Conservation (phyloP, 768 basidiomycete species). For the Dentipellis sp. region DNA sequence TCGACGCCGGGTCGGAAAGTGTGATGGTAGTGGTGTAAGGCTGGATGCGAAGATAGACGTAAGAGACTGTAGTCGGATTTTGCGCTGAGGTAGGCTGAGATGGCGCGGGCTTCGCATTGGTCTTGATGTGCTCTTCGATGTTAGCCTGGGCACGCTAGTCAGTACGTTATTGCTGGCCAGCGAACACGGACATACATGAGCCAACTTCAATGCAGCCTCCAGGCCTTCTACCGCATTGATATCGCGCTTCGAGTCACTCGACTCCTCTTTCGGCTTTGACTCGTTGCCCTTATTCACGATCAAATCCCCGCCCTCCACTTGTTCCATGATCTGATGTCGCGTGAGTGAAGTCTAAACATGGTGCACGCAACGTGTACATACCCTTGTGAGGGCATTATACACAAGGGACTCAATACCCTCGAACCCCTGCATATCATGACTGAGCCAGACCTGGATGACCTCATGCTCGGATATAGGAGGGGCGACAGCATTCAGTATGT, state of each 20-base stretch:
- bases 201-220: slow-evolving; percentile 74
- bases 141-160: slow-evolving; percentile 46
- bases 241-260: slow-evolving; percentile 43
- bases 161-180: not conserved
- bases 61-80: slow-evolving; percentile 74
- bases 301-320: slow-evolving; percentile 88
- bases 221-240: slow-evolving; percentile 80
- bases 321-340: slow-evolving; percentile 68
- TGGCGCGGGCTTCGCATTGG: slow-evolving; percentile 33
- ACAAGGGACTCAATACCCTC: slow-evolving; percentile 93
- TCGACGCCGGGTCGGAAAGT: slow-evolving; percentile 25
- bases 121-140: slow-evolving; percentile 66
- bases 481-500: slow-evolving; percentile 92
- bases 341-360: not conserved
- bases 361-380: slow-evolving; percentile 25
- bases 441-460: slow-evolving; percentile 91
- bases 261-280: slow-evolving; percentile 53
- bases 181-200: slow-evolving; percentile 47
- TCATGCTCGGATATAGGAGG: slow-evolving; percentile 98
- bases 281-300: slow-evolving; percentile 79
- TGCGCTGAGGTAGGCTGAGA: slow-evolving; percentile 24
- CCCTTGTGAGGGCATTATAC: slow-evolving; percentile 77
- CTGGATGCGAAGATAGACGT: slow-evolving; percentile 90
- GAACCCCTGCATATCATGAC: slow-evolving; percentile 95
- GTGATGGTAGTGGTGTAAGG: slow-evolving; percentile 61